Evolutionary conservation across 352 stramenopile genomes (phyloP).

Genomic region (Phytophthora pinifolia): DNA sequence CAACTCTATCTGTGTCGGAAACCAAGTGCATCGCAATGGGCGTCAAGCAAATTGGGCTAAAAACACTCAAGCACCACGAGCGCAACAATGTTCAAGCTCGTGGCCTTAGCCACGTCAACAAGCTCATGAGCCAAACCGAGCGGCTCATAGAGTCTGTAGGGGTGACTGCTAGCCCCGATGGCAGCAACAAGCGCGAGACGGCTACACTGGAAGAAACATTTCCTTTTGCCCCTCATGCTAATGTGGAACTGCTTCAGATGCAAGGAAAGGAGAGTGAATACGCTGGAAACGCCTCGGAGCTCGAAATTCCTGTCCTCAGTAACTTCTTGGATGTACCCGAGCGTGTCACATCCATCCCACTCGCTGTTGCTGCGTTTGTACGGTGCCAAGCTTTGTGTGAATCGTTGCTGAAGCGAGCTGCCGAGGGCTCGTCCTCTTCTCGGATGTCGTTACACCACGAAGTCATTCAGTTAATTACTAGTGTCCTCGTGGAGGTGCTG

Average conservation of each 20-base stretch:
- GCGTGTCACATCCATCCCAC: constrained; percentile 65
- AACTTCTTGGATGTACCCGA: constrained; percentile 88
- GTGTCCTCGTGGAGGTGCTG: constrained; percentile 80
- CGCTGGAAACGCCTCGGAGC: constrained; percentile 70
- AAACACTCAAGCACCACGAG: constrained; percentile 64
- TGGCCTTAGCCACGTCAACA: constrained; percentile 53
- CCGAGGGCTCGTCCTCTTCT: constrained; percentile 89
- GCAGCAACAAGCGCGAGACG: constrained; percentile 17
- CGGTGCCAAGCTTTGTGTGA: constrained; percentile 79
- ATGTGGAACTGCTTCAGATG: constrained; percentile 58
- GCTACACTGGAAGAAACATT: constrained; percentile 41
- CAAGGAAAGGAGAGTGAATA: constrained; percentile 72
- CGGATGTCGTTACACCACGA: constrained; percentile 87
- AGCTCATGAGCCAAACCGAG: constrained; percentile 53
- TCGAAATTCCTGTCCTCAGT: constrained; percentile 59
- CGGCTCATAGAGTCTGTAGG: constrained; percentile 42
- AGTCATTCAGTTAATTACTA: constrained; percentile 87
- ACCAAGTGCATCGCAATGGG: constrained; percentile 61
- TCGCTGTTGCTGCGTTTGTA: constrained; percentile 82
- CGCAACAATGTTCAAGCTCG: constrained; percentile 35
- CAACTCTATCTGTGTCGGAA: constrained; percentile 56
- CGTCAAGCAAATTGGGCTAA: constrained; percentile 73
- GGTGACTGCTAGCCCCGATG: constrained; percentile 15
- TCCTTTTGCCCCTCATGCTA: constrained; percentile 52
- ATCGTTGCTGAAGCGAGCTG: constrained; percentile 73